Conservation (phyloP, 495 filamentous ascomycete species). For the Podospora tetraspora region DNA sequence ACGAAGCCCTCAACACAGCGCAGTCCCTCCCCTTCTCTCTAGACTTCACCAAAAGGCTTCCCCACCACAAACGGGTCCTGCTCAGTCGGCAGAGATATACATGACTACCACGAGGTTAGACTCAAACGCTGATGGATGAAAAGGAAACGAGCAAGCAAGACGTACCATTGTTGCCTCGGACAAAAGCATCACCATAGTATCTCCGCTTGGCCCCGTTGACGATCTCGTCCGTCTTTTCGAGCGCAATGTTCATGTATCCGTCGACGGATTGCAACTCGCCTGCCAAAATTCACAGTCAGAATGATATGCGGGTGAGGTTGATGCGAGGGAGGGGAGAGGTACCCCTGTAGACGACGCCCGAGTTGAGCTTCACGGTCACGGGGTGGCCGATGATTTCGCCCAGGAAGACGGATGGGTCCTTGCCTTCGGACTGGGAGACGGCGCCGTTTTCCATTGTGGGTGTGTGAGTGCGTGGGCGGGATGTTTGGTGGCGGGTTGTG, state of each 20-base stretch:
- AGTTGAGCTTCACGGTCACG: constrained; percentile 94
- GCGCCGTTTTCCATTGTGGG: constrained; percentile 67
- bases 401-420: constrained; percentile 86
- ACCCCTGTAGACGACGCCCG: constrained; percentile 95
- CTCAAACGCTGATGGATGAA: neutral
- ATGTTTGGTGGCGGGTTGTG: neutral
- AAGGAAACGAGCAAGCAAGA: neutral
- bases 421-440: constrained; percentile 57
- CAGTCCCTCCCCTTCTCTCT: neutral
- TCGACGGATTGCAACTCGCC: constrained; percentile 97
- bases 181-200: constrained; percentile 91
- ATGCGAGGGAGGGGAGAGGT: constrained; percentile 14
- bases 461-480: neutral
- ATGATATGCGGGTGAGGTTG: neutral
- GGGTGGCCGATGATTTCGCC: constrained; percentile 86
- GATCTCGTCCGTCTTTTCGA: constrained; percentile 90
- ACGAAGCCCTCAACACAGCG: neutral
- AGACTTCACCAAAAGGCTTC: too few species aligned
- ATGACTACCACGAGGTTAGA: constrained; percentile 31
- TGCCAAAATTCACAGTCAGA: constrained; percentile 26
- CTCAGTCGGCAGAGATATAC: constrained; percentile 69
- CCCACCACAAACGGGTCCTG: neutral
- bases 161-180: constrained; percentile 91
- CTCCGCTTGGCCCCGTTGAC: constrained; percentile 74
- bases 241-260: constrained; percentile 98